Evolutionary conservation across 495 filamentous ascomycete species (phyloP).

Genomic region (Pyrenopolyporus hunteri): DNA sequence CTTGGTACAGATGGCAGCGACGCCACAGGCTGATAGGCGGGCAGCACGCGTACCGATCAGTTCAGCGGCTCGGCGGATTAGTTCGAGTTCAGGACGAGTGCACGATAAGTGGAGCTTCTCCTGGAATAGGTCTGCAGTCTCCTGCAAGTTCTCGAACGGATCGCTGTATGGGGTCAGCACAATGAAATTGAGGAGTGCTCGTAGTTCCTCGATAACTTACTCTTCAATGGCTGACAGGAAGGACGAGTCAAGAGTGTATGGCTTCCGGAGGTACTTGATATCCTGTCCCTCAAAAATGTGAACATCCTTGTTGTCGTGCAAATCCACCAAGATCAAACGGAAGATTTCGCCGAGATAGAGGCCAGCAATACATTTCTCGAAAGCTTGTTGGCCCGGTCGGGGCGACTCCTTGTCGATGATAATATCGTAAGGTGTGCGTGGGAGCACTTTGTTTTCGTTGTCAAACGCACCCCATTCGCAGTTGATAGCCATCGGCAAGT

Average conservation of each 20-base stretch:
- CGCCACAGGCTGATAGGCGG: slow-evolving; percentile 89
- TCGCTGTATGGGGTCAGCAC: slow-evolving; percentile 59
- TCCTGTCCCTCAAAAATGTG: slow-evolving; percentile 86
- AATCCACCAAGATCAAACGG: slow-evolving; percentile 84
- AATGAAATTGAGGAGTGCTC: background rate
- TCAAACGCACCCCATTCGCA: slow-evolving; percentile 99
- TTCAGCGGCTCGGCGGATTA: slow-evolving; percentile 86
- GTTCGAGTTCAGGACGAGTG: slow-evolving; percentile 77
- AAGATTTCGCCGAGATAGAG: slow-evolving; percentile 96
- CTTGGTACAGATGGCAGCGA: slow-evolving; percentile 95
- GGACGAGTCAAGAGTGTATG: slow-evolving; percentile 87
- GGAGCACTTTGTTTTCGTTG: slow-evolving; percentile 92
- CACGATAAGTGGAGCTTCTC: slow-evolving; percentile 70
- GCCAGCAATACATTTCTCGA: slow-evolving; percentile 98
- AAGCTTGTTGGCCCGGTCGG: slow-evolving; percentile 92
- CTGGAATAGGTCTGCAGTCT: slow-evolving; percentile 81
- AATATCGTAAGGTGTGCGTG: slow-evolving; percentile 82
- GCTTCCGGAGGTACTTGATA: slow-evolving; percentile 74
- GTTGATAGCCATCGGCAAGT: slow-evolving; percentile 95
- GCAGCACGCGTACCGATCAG: slow-evolving; percentile 94
- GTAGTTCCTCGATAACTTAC: slow-evolving; percentile 47
- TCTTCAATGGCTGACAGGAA: slow-evolving; percentile 97
- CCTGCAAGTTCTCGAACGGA: slow-evolving; percentile 89
- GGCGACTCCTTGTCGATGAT: slow-evolving; percentile 92
- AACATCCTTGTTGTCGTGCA: slow-evolving; percentile 76